phyloP scores from a whole-genome alignment of 306 rosid genomes.

The Prosopis cineraria region DNA sequence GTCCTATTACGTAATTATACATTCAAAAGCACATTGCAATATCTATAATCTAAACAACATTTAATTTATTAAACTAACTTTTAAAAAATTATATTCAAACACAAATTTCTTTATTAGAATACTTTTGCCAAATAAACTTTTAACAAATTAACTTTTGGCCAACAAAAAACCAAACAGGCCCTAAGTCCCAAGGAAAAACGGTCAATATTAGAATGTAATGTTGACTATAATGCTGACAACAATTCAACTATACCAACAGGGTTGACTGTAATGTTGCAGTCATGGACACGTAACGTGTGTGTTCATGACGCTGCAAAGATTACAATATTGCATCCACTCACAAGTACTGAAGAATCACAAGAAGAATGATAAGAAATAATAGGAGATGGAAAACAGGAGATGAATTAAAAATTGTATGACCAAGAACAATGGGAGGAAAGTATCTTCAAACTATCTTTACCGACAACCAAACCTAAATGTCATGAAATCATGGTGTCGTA shows the following conservation, averaged over 20 bases:
- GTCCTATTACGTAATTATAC: too few relatives aligned
- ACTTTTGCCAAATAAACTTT: too few relatives aligned
- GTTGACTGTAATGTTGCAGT: background rate
- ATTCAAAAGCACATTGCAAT: too few relatives aligned
- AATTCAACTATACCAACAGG: background rate
- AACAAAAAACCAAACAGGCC: too few relatives aligned
- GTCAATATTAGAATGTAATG: slow-evolving; percentile 3
- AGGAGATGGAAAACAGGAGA: background rate
- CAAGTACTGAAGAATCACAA: background rate
- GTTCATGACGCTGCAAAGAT: background rate
- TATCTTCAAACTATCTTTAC: background rate
- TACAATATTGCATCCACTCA: background rate
- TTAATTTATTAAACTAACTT: too few relatives aligned
- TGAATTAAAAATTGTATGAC: too few relatives aligned
- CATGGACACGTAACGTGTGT: background rate
- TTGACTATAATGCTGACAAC: background rate
- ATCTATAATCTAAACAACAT: too few relatives aligned
- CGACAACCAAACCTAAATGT: background rate
- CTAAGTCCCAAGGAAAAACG: slow-evolving; percentile 26
- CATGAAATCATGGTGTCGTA: background rate
- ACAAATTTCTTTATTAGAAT: too few relatives aligned
- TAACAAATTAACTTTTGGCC: too few relatives aligned
- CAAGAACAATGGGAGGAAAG: background rate
- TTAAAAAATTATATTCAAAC: too few relatives aligned
- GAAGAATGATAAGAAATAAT: background rate